Evolutionary conservation across 441 rosid species (phyloP).

Genomic region (Aquilaria agallochum): DNA sequence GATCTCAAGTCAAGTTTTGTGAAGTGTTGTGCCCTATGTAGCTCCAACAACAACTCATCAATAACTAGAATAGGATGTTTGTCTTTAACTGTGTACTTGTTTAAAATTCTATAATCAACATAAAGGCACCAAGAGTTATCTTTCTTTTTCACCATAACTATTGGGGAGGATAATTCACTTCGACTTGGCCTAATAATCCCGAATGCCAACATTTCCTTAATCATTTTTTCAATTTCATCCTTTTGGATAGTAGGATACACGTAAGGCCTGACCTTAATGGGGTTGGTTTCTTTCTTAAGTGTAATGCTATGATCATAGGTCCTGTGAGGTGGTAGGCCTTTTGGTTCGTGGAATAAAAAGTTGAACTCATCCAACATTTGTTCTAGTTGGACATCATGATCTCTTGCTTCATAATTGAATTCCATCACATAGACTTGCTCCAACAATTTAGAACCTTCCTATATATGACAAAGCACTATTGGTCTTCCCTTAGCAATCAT

Average conservation of each 20-base stretch:
- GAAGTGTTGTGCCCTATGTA: neutral
- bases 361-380: no score
- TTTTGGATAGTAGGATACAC: neutral
- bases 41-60: neutral
- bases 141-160: constrained; percentile 15
- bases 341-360: no score
- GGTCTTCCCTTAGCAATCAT: no score
- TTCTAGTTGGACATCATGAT: no score
- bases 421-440: no score
- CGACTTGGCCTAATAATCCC: constrained; percentile 1
- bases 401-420: no score
- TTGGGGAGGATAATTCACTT: constrained; percentile 1
- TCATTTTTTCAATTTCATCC: neutral
- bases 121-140: neutral
- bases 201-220: neutral
- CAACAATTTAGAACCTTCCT: no score
- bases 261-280: neutral
- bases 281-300: no score
- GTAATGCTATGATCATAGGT: no score
- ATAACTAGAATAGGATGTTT: neutral
- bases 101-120: neutral
- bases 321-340: no score
- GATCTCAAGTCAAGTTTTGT: neutral
- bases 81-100: constrained; percentile 2
- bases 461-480: no score